phyloP scores from a whole-genome alignment of 2,329 filamentous ascomycete genomes.

The Penicillium sp. region DNA sequence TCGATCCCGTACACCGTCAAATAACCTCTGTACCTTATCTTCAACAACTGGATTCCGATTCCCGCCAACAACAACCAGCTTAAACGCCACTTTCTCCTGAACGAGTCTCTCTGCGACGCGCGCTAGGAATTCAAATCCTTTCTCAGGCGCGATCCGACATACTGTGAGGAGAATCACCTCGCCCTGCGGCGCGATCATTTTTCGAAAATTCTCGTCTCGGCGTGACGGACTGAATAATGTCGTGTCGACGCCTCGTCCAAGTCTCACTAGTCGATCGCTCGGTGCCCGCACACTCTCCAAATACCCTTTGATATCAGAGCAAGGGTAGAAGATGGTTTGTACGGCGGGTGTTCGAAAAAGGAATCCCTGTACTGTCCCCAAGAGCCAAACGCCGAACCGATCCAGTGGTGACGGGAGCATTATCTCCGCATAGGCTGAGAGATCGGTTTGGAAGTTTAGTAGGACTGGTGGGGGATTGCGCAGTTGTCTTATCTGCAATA shows the following conservation, averaged over 20 bases:
- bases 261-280: constrained; percentile 57
- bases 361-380: constrained; percentile 65
- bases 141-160: constrained; percentile 68
- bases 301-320: constrained; percentile 62
- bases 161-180: constrained; percentile 68
- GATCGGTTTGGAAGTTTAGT: constrained; percentile 72
- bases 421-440: constrained; percentile 69
- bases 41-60: constrained; percentile 66
- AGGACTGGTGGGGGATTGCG: constrained; percentile 58
- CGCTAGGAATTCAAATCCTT: constrained; percentile 69
- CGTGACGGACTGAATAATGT: constrained; percentile 59
- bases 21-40: constrained; percentile 61
- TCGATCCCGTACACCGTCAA: constrained; percentile 55
- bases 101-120: constrained; percentile 57
- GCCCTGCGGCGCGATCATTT: constrained; percentile 58
- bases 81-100: constrained; percentile 59
- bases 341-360: constrained; percentile 64
- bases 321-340: constrained; percentile 70
- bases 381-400: constrained; percentile 61
- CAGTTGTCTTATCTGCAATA: constrained; percentile 68
- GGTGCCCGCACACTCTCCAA: constrained; percentile 60
- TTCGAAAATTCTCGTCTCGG: constrained; percentile 54
- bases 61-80: constrained; percentile 67
- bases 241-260: constrained; percentile 67
- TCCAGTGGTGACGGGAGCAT: constrained; percentile 67